phyloP scores from a whole-genome alignment of 2,329 filamentous ascomycete genomes.

The Neonectria sp. region DNA sequence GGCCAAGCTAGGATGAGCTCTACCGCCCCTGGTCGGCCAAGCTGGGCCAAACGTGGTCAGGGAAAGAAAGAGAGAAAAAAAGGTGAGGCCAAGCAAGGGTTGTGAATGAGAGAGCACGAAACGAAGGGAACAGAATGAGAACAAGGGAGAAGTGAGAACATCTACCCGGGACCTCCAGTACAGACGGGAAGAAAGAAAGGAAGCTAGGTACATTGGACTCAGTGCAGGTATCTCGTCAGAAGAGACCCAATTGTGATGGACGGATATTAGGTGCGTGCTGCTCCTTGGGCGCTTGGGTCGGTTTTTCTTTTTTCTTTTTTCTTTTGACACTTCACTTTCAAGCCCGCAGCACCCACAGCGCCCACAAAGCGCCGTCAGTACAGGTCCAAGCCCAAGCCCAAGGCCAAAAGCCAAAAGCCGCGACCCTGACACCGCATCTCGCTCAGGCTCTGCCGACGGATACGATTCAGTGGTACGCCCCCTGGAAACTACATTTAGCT shows the following conservation, averaged over 20 bases:
- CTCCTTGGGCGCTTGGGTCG: not conserved
- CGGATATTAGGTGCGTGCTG: not conserved
- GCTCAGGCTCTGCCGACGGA: constrained; percentile 11
- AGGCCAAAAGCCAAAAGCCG: constrained; percentile 4
- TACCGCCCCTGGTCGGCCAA: constrained; percentile 18
- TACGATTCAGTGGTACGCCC: constrained; percentile 14
- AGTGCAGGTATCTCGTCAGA: not conserved
- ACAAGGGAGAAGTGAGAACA: not conserved
- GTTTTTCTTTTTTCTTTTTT: not conserved
- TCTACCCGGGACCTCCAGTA: not conserved
- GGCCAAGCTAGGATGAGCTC: constrained; percentile 5
- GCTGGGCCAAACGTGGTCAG: constrained; percentile 2
- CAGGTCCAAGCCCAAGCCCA: constrained; percentile 4
- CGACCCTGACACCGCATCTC: constrained; percentile 3
- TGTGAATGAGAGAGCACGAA: constrained; percentile 4
- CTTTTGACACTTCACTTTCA: constrained; percentile 9
- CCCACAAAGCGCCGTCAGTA: not conserved
- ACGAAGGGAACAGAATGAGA: not conserved
- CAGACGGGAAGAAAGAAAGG: not conserved
- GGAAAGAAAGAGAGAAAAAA: not conserved
- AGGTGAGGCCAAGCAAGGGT: not conserved
- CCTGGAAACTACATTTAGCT: not conserved
- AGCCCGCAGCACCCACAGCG: not conserved
- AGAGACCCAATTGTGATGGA: not conserved
- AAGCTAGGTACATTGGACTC: no score